Conservation (phyloP, 2,329 filamentous ascomycete species). For the Penicillium sp. region DNA sequence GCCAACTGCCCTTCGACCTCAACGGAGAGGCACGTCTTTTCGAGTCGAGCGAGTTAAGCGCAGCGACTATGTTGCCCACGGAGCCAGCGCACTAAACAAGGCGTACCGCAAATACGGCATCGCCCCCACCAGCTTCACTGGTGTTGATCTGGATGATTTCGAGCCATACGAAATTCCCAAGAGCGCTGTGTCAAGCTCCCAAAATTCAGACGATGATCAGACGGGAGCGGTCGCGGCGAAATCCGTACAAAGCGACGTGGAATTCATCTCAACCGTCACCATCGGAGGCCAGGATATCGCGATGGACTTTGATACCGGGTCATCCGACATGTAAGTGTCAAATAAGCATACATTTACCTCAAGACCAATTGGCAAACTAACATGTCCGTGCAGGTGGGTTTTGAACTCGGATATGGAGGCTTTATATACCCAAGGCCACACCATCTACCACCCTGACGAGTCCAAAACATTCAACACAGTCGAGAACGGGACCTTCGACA, state of each 20-base stretch:
- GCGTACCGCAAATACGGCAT: slow-evolving; percentile 65
- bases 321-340: slow-evolving; percentile 58
- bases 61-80: slow-evolving; percentile 53
- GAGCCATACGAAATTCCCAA: slow-evolving; percentile 27
- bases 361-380: not conserved
- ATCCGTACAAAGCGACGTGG: slow-evolving; percentile 59
- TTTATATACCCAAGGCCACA: slow-evolving; percentile 47
- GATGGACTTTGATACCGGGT: slow-evolving; percentile 71
- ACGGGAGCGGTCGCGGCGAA: slow-evolving; percentile 59
- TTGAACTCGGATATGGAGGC: slow-evolving; percentile 58
- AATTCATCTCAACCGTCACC: slow-evolving; percentile 65
- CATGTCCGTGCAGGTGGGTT: slow-evolving; percentile 53
- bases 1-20: slow-evolving; percentile 24
- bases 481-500: slow-evolving; percentile 54
- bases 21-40: slow-evolving; percentile 48
- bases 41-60: slow-evolving; percentile 56
- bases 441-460: slow-evolving; percentile 51
- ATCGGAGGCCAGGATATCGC: slow-evolving; percentile 65
- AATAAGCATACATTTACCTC: no score
- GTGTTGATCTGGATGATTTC: slow-evolving; percentile 34
- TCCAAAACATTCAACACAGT: slow-evolving; percentile 49
- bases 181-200: slow-evolving; percentile 17
- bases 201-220: slow-evolving; percentile 28
- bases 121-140: slow-evolving; percentile 40
- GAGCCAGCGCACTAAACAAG: slow-evolving; percentile 58